Conservation (phyloP, 768 basidiomycete genomes). For the Collybia sp. region DNA sequence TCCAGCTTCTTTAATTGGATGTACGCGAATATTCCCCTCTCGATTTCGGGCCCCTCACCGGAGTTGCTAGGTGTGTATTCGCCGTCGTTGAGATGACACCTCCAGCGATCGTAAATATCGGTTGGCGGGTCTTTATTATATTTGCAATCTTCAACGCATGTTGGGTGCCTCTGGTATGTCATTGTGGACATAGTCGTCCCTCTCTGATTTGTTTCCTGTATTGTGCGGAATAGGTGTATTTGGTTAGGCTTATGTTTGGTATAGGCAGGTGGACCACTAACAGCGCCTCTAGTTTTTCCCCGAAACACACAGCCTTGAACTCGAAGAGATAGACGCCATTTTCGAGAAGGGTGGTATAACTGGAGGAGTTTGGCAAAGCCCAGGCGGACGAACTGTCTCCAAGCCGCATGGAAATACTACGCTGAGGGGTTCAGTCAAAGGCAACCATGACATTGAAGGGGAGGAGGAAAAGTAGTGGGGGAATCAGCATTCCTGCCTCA, state of each 20-base stretch:
- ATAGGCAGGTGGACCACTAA: not conserved
- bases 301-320: constrained; percentile 31
- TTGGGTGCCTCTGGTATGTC: constrained; percentile 36
- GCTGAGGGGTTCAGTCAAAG: too few species aligned
- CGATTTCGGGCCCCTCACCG: too few species aligned
- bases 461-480: too few species aligned
- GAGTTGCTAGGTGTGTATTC: constrained; percentile 24
- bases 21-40: constrained; percentile 10
- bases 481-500: too few species aligned
- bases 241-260: constrained; percentile 5
- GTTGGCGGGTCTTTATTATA: constrained; percentile 39
- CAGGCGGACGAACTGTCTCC: constrained; percentile 26
- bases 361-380: constrained; percentile 32
- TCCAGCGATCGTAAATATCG: constrained; percentile 35
- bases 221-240: constrained; percentile 4
- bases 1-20: constrained; percentile 29
- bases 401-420: not conserved
- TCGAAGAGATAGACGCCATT: constrained; percentile 34
- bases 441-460: too few species aligned
- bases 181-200: not conserved
- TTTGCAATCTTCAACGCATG: constrained; percentile 40
- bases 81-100: constrained; percentile 38
- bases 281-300: constrained; percentile 20
- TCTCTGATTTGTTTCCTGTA: not conserved
- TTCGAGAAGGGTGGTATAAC: constrained; percentile 37